A percentile compares a stretch with the other conserved stretches of the same genome.
phyloP scores from a whole-genome alignment of 2,329 filamentous ascomycete species.

The Nectriaceae sp. region DNA sequence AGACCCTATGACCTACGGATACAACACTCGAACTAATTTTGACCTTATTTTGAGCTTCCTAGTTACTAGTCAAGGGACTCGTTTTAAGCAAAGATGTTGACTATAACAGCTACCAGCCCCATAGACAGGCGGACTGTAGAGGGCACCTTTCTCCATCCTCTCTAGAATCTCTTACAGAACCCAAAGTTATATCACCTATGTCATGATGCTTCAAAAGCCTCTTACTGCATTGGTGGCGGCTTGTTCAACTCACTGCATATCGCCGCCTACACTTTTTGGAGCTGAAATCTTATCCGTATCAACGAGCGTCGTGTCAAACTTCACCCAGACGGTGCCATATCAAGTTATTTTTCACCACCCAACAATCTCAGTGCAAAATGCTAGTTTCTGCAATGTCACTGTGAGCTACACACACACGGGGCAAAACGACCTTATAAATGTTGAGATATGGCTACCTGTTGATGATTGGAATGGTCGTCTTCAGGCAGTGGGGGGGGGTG shows the following conservation, averaged over 20 bases:
- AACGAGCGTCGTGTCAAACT: not conserved
- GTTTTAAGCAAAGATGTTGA: too few relatives aligned
- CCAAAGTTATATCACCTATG: too few relatives aligned
- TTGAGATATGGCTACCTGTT: conserved; percentile 13
- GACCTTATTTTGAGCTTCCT: too few relatives aligned
- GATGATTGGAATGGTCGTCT: conserved; percentile 12
- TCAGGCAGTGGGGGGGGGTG: conserved; percentile 15
- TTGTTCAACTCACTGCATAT: too few relatives aligned
- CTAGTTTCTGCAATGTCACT: conserved; percentile 17
- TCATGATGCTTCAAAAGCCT: not conserved
- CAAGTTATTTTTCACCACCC: not conserved
- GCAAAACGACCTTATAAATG: conserved; percentile 12
- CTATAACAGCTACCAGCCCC: too few relatives aligned
- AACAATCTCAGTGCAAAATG: conserved; percentile 1
- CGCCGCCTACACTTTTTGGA: not conserved
- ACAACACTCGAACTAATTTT: too few relatives aligned
- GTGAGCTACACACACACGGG: conserved; percentile 16
- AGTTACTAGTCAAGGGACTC: too few relatives aligned
- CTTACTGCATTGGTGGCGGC: not conserved
- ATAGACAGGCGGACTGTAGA: too few relatives aligned
- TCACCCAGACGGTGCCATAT: not conserved
- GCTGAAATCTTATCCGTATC: not conserved
- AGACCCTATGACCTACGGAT: too few relatives aligned
- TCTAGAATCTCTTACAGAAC: too few relatives aligned
- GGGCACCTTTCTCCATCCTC: too few relatives aligned